These are phyloP conservation scores for Monilinia laxa DNA, from an alignment of 2,329 filamentous ascomycete genomes.

Conservation along the genomic window DNA sequence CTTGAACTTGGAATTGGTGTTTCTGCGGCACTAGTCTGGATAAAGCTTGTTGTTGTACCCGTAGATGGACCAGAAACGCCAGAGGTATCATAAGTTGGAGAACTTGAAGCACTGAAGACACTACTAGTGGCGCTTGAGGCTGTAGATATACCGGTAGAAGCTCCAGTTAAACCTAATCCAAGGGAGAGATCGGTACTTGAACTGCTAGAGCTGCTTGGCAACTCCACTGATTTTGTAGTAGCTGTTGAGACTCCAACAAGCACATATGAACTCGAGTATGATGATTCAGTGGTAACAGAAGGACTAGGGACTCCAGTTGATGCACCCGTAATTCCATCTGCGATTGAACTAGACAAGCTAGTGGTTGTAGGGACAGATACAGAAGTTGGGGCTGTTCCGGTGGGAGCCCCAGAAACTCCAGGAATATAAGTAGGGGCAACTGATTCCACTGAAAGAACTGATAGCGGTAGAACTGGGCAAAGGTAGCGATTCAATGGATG, in stretches of 20 bases:
- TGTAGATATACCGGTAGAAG: background rate
- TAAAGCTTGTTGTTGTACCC: background rate
- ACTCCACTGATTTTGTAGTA: background rate
- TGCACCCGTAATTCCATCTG: too few species aligned
- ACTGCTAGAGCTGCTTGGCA: slow-evolving; percentile 3
- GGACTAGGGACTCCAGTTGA: background rate
- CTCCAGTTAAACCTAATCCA: slow-evolving; percentile 1
- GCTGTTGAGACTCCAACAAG: slow-evolving; percentile 12
- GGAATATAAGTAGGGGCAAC: too few species aligned
- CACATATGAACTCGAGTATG: slow-evolving; percentile 13
- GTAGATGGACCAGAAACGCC: slow-evolving; percentile 16
- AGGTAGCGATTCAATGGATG: too few species aligned
- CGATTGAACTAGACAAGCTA: background rate
- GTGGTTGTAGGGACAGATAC: background rate
- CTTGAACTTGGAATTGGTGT: background rate
- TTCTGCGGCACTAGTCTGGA: too few species aligned
- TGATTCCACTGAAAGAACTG: too few species aligned
- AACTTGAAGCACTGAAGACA: background rate
- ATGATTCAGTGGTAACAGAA: background rate
- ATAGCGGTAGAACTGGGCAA: too few species aligned
- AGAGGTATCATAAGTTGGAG: background rate
- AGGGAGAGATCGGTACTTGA: slow-evolving; percentile 1
- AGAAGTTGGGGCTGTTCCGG: slow-evolving; percentile 4
- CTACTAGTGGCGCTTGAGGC: background rate
- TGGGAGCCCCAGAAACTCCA: background rate